Evolutionary conservation across 2,329 filamentous ascomycete genomes (phyloP).

Genomic region (Camillea tinctor): DNA sequence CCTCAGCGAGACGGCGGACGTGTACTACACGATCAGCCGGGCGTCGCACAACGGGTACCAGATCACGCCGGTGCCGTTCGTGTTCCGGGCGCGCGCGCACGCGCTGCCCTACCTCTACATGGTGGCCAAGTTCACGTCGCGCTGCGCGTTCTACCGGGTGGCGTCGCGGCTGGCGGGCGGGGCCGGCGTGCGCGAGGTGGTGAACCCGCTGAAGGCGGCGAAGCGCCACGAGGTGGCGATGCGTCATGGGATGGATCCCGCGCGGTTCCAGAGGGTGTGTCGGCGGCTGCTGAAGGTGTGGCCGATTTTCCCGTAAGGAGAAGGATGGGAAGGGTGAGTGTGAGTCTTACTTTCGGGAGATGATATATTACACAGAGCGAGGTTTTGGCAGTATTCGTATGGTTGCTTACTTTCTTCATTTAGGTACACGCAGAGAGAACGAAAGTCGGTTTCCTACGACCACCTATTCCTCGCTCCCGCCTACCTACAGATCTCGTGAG

Average conservation of each 20-base stretch:
- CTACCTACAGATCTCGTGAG: too few relatives aligned
- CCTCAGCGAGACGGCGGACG: constrained; percentile 45
- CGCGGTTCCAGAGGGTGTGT: constrained; percentile 31
- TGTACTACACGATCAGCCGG: constrained; percentile 41
- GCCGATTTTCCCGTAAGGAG: constrained; percentile 7
- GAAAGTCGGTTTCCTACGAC: too few relatives aligned
- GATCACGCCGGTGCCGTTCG: constrained; percentile 28
- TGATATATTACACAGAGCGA: too few relatives aligned
- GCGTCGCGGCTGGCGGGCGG: constrained; percentile 30
- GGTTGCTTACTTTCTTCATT: too few relatives aligned
- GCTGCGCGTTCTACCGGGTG: constrained; percentile 41
- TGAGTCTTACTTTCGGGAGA: too few relatives aligned
- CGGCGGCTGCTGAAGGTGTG: constrained; percentile 6
- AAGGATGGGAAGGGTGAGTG: background rate
- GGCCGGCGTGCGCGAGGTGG: constrained; percentile 38
- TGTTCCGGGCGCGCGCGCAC: constrained; percentile 23
- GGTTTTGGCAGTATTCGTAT: too few relatives aligned
- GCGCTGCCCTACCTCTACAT: constrained; percentile 39
- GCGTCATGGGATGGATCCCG: constrained; percentile 37
- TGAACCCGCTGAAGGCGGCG: constrained; percentile 41
- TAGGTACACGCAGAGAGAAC: too few relatives aligned
- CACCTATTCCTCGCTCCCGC: too few relatives aligned
- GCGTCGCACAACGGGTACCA: constrained; percentile 36
- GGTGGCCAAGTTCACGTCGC: constrained; percentile 41
- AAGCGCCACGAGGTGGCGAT: constrained; percentile 37